Evolutionary conservation across 2,329 filamentous ascomycete species (phyloP).

Genomic region (Arthrobotrys conoides): DNA sequence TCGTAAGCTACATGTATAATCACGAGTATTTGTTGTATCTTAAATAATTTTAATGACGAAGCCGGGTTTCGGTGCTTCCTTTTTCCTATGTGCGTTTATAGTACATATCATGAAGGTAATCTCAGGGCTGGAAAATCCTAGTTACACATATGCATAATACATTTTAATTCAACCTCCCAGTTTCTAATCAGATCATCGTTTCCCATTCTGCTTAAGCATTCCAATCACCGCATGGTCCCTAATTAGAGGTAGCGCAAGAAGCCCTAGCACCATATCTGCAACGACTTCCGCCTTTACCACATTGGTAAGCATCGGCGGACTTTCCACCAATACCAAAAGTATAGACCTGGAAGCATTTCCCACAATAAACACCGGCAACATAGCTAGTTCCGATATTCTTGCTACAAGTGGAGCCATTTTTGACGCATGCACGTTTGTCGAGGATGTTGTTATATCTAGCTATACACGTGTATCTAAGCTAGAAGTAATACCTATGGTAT

Average conservation of each 20-base stretch:
- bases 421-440: conserved; percentile 36
- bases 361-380: conserved; percentile 26
- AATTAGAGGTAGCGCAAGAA: conserved; percentile 9
- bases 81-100: no score
- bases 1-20: no score
- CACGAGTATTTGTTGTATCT: no score
- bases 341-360: conserved; percentile 23
- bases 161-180: not conserved
- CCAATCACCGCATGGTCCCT: conserved; percentile 5
- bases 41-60: no score
- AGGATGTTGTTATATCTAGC: conserved; percentile 15
- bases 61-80: no score
- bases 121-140: no score
- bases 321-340: conserved; percentile 24
- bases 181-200: not conserved
- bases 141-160: no score
- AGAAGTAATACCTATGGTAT: no score
- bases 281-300: conserved; percentile 11
- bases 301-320: conserved; percentile 35
- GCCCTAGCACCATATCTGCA: conserved; percentile 32
- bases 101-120: no score
- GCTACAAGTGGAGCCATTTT: conserved; percentile 26
- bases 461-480: no score
- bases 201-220: not conserved
- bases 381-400: not conserved